Evolutionary conservation across 306 rosid genomes (phyloP).

Genomic region (Trichosanthes truncata): DNA sequence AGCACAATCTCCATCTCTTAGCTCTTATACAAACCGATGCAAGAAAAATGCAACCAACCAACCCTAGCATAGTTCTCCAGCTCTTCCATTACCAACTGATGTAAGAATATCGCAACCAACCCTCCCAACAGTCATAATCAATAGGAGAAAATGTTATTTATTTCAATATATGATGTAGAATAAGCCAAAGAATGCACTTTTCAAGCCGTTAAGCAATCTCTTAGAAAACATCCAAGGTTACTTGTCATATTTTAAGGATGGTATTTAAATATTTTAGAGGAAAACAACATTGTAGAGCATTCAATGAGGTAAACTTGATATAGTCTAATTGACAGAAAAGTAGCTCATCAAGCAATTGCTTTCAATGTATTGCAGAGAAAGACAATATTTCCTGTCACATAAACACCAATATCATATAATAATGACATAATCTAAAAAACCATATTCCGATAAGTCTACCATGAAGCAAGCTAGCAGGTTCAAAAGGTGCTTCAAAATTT

Average conservation of each 20-base stretch:
- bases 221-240: background rate
- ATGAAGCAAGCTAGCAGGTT: background rate
- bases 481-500: background rate
- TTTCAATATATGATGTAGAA: background rate
- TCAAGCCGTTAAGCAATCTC: background rate
- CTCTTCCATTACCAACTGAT: background rate
- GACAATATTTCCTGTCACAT: background rate
- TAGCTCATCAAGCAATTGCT: background rate
- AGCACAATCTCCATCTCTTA: background rate
- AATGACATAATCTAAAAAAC: background rate
- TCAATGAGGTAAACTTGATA: background rate
- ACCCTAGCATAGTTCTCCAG: background rate
- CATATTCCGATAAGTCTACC: background rate
- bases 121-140: background rate
- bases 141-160: background rate
- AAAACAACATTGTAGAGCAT: background rate
- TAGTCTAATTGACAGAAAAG: background rate
- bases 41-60: background rate
- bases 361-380: background rate
- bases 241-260: background rate
- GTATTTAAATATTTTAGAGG: background rate
- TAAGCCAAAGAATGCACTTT: background rate
- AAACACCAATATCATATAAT: background rate
- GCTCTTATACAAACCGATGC: background rate
- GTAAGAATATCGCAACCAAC: background rate